Base-by-base conservation (phyloP, 257 asterid genomes). In the Gynochthodes officinalis region DNA sequence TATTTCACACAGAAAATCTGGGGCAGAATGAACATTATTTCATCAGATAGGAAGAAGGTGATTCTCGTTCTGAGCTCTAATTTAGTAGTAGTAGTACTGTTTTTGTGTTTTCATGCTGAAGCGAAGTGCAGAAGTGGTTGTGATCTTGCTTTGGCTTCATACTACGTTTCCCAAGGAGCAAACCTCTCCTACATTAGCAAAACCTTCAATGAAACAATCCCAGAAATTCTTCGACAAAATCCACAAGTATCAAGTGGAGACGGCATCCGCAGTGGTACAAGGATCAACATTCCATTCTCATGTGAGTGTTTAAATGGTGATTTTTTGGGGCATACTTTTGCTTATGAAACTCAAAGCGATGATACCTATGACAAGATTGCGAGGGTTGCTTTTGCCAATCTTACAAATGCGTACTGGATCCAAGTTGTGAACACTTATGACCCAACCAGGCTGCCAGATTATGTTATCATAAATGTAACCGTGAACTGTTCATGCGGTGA, bases 401-500 rank as follows among this genome's bases (percentile, higher is more conserved):
- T 89, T 23, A 89, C 97, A 0, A 85, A 84, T 2, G 89, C 70
- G 42, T 59, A 75, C 5, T 91, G 96, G 96, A 80, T 91, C 71
- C 85, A 87, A 37, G 74, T 87, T 82, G 90, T 88, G 84, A 91
- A 91, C 48, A 53, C 39, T 25, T 86, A 82, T 33, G 86, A 85
- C 65, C 89, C 93, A 37, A 85, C 70, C 53, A 67, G 76, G 40
- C 73, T 91, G 2, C 96, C 91, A 46, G 78, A 77, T 65, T 73
- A n/a, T 8, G 84, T 70, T 28, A 61, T 76, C 23, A 85, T 91
- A 53, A 91, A 89, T 46, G 95, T 91, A 19, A 91, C 96, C 0
- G 85, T 89, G 32, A 91, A 91, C 71, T 91, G 96, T 76, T 89
- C 97, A 10, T 91, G 96, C 52, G 97, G 97, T 2, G 87, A 89